Percentiles rank a stretch among this genome's conserved stretches.
Conservation (phyloP, 768 basidiomycete genomes). For the Xerocomus potaroensis region DNA sequence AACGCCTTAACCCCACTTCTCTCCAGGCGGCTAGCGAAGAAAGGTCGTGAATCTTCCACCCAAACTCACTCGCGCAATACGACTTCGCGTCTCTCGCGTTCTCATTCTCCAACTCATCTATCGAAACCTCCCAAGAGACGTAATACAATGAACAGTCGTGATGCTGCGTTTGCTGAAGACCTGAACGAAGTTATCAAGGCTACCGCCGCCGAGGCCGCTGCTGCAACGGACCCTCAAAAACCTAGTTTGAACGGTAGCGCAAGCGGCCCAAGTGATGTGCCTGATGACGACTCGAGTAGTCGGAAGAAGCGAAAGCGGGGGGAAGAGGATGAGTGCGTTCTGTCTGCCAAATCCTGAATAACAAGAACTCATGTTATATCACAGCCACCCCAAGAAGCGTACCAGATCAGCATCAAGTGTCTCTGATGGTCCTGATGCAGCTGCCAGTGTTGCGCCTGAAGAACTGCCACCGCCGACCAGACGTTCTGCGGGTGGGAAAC, state of each 20-base stretch:
- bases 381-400: constrained; percentile 59
- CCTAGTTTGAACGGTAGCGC: constrained; percentile 34
- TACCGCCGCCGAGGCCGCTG: constrained; percentile 67
- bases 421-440: constrained; percentile 52
- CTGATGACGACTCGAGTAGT: constrained; percentile 47
- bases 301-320: constrained; percentile 73
- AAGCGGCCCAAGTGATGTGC: constrained; percentile 38
- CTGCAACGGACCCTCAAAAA: constrained; percentile 40
- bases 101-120: constrained; percentile 60
- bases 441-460: constrained; percentile 35
- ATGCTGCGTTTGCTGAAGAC: constrained; percentile 90
- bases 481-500: constrained; percentile 24
- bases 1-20: constrained; percentile 14
- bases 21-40: constrained; percentile 58
- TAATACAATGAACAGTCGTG: constrained; percentile 97
- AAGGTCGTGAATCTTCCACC: constrained; percentile 59
- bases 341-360: neutral
- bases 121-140: constrained; percentile 80
- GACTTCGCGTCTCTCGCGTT: constrained; percentile 63
- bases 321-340: constrained; percentile 66
- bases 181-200: constrained; percentile 72
- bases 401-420: constrained; percentile 70
- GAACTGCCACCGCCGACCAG: constrained; percentile 39
- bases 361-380: constrained; percentile 10
- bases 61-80: constrained; percentile 57